Evolutionary conservation across 495 filamentous ascomycete genomes (phyloP).

Genomic region (Penicillium arizonense): DNA sequence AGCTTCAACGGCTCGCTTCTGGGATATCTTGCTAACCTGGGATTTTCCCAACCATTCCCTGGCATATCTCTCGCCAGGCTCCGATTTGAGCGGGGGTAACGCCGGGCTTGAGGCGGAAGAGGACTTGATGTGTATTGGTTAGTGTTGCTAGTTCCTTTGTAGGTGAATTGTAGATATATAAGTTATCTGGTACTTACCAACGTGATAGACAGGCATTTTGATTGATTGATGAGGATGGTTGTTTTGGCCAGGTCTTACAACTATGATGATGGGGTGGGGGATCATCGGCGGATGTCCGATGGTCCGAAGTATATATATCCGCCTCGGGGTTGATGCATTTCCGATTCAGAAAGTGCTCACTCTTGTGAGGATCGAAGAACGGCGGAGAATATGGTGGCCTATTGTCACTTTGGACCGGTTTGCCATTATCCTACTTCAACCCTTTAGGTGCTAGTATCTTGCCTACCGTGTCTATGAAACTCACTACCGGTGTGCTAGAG

Average conservation of each 20-base stretch:
- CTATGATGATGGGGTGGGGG: not conserved
- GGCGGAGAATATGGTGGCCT: too few relatives aligned
- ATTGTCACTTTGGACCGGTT: too few relatives aligned
- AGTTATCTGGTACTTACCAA: conserved; percentile 19
- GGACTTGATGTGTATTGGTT: conserved; percentile 24
- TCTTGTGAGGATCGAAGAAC: too few relatives aligned
- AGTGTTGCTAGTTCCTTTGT: not conserved
- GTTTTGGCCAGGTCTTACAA: not conserved
- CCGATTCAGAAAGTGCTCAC: too few relatives aligned
- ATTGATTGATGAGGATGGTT: not conserved
- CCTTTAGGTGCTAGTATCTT: too few relatives aligned
- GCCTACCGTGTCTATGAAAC: conserved; percentile 11
- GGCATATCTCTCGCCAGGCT: conserved; percentile 25
- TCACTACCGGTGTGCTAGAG: conserved; percentile 10
- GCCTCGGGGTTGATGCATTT: not conserved
- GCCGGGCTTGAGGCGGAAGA: conserved; percentile 43
- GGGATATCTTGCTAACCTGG: conserved; percentile 19
- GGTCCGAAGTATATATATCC: too few relatives aligned
- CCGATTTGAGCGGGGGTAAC: conserved; percentile 31
- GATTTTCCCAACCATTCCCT: conserved; percentile 40
- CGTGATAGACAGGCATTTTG: conserved; percentile 35
- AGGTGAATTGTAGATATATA: not conserved
- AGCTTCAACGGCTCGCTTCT: not conserved
- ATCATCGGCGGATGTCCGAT: conserved; percentile 10
- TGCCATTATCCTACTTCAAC: too few relatives aligned